These are phyloP conservation scores for Pyrenochaeta sp. DNA, from an alignment of 2,329 filamentous ascomycete genomes.

Conservation along the genomic window DNA sequence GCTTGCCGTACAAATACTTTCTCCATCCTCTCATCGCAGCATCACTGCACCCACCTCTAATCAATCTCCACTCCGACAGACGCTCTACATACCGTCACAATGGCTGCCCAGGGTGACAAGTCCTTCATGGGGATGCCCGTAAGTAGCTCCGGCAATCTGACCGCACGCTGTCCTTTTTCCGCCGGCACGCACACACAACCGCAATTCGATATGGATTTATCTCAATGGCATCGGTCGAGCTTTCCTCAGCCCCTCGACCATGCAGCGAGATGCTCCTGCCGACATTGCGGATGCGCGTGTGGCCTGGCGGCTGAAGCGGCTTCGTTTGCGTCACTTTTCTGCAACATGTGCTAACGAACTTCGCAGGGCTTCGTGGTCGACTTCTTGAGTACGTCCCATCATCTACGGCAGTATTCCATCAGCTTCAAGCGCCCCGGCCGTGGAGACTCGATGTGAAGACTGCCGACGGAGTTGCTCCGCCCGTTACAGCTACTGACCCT, in stretches of 20 bases:
- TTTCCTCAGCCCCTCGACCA: conserved; percentile 21
- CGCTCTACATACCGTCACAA: conserved; percentile 12
- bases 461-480: conserved; percentile 12
- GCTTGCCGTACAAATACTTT: conserved; percentile 33
- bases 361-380: conserved; percentile 90
- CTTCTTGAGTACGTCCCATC: conserved; percentile 88
- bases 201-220: conserved; percentile 27
- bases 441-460: conserved; percentile 13
- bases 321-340: conserved; percentile 21
- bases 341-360: conserved; percentile 35
- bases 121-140: conserved; percentile 57
- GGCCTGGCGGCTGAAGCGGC: conserved; percentile 23
- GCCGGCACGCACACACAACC: conserved; percentile 14
- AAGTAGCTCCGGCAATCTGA: conserved; percentile 27
- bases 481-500: conserved; percentile 51
- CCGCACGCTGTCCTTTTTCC: conserved; percentile 23
- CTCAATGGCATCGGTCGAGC: conserved; percentile 38
- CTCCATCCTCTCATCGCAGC: conserved; percentile 25
- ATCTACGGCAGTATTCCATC: conserved; percentile 24
- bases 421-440: conserved; percentile 31
- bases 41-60: conserved; percentile 23
- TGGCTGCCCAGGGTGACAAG: conserved; percentile 23
- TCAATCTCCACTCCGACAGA: conserved; percentile 35
- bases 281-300: conserved; percentile 23
- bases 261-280: conserved; percentile 27